These are phyloP conservation scores for Aegilops speltoides DNA, from an alignment of 176 grass and related monocot species.

Conservation along the genomic window DNA sequence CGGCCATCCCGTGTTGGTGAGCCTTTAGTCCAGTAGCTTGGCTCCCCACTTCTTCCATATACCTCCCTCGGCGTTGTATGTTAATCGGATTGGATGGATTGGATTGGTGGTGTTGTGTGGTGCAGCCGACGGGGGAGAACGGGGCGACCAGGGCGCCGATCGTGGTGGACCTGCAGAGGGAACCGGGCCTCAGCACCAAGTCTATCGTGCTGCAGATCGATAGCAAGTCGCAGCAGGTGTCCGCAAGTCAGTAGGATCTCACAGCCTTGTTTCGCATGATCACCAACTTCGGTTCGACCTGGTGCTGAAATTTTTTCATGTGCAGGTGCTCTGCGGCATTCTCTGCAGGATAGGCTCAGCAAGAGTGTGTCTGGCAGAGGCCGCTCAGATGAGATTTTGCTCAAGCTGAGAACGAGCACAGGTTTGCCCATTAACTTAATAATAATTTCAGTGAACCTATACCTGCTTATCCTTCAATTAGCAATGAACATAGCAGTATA, in stretches of 20 bases:
- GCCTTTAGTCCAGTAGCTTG: neutral
- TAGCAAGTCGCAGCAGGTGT: slow-evolving; percentile 89
- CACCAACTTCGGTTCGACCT: neutral
- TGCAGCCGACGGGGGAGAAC: slow-evolving; percentile 95
- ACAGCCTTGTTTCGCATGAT: neutral
- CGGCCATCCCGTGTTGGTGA: slow-evolving; percentile 86
- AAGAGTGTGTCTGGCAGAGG: slow-evolving; percentile 57
- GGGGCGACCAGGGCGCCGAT: slow-evolving; percentile 89
- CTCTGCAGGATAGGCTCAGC: slow-evolving; percentile 85
- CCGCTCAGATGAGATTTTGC: slow-evolving; percentile 57
- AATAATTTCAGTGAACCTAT: neutral
- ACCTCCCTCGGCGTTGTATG: neutral
- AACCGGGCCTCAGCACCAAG: slow-evolving; percentile 73
- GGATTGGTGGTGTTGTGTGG: neutral
- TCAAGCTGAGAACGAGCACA: slow-evolving; percentile 82
- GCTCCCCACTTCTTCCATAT: neutral
- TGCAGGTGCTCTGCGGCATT: slow-evolving; percentile 78
- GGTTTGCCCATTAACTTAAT: slow-evolving; percentile 40
- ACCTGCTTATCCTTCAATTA: neutral
- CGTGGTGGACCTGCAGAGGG: slow-evolving; percentile 76
- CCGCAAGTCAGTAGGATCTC: slow-evolving; percentile 73
- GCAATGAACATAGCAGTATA: neutral
- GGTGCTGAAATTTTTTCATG: neutral
- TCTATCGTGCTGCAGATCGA: slow-evolving; percentile 90
- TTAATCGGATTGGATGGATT: slow-evolving; percentile 30